Percentiles rank a stretch among this genome's conserved stretches.
phyloP scores from a whole-genome alignment of 2,329 filamentous ascomycete species.

The Alternaria incomplexa region DNA sequence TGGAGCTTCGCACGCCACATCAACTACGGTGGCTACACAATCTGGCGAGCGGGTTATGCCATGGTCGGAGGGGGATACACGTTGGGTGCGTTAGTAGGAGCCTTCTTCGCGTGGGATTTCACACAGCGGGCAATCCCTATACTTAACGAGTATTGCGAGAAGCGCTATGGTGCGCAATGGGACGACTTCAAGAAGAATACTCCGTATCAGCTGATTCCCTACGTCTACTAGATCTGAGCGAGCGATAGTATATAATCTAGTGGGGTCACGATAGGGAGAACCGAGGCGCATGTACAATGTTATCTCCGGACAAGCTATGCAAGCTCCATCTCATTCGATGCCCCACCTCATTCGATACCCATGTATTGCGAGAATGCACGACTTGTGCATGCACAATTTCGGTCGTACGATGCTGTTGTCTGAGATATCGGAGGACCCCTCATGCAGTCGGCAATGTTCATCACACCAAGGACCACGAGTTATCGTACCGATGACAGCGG shows the following conservation, averaged over 20 bases:
- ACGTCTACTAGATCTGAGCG: slow-evolving; percentile 30
- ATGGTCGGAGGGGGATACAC: slow-evolving; percentile 56
- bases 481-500: slow-evolving; percentile 1
- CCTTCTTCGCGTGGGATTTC: slow-evolving; percentile 57
- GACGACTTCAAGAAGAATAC: slow-evolving; percentile 49
- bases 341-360: background rate
- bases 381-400: slow-evolving; percentile 1
- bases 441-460: slow-evolving; percentile 2
- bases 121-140: slow-evolving; percentile 52
- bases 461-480: slow-evolving; percentile 6
- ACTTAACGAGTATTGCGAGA: slow-evolving; percentile 58
- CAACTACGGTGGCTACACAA: slow-evolving; percentile 61
- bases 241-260: background rate
- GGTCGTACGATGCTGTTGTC: background rate
- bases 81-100: slow-evolving; percentile 50
- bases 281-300: background rate
- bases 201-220: slow-evolving; percentile 45
- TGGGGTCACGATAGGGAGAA: background rate
- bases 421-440: background rate
- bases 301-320: background rate
- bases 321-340: background rate
- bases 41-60: slow-evolving; percentile 60
- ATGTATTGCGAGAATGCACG: background rate
- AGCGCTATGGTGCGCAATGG: slow-evolving; percentile 51
- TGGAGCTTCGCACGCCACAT: slow-evolving; percentile 59